Percentiles rank a stretch among this genome's conserved stretches.
These are phyloP conservation scores for Stevia rebaudiana DNA, from an alignment of 140 eudicot species.

Conservation along the genomic window DNA sequence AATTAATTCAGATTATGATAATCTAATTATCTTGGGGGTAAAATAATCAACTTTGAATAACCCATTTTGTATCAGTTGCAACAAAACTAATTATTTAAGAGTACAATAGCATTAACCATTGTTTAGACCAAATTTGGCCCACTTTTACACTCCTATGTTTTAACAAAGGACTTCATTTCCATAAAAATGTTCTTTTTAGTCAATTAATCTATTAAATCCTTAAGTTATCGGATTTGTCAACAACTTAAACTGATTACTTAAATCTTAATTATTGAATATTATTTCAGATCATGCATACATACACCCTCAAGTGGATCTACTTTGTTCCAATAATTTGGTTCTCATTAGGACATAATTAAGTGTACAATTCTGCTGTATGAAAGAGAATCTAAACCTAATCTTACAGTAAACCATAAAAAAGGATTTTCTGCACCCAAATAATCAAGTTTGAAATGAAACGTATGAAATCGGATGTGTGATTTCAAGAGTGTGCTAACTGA, in stretches of 20 bases:
- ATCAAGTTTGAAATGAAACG: not conserved
- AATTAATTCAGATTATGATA: not conserved
- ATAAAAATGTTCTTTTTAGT: not conserved
- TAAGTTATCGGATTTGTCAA: not conserved
- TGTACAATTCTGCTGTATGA: not conserved
- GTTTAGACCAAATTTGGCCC: not conserved
- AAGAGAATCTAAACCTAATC: not conserved
- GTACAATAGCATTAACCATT: not conserved
- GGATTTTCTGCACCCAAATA: not conserved
- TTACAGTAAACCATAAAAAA: not conserved
- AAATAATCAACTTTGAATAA: not conserved
- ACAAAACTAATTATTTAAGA: not conserved
- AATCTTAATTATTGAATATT: not conserved
- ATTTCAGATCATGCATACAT: not conserved
- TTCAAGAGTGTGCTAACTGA: not conserved
- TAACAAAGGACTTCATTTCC: slow-evolving; percentile 1
- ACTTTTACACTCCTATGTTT: not conserved
- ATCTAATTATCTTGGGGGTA: not conserved
- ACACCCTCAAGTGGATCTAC: not conserved
- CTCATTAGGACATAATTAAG: not conserved
- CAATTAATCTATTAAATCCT: not conserved
- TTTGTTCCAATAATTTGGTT: not conserved
- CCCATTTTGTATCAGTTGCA: not conserved
- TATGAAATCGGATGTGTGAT: not conserved
- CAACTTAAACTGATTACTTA: not conserved